Evolutionary conservation across 192 early-diverging fungal genomes (phyloP).

Genomic region (Allomyces macrogynus): DNA sequence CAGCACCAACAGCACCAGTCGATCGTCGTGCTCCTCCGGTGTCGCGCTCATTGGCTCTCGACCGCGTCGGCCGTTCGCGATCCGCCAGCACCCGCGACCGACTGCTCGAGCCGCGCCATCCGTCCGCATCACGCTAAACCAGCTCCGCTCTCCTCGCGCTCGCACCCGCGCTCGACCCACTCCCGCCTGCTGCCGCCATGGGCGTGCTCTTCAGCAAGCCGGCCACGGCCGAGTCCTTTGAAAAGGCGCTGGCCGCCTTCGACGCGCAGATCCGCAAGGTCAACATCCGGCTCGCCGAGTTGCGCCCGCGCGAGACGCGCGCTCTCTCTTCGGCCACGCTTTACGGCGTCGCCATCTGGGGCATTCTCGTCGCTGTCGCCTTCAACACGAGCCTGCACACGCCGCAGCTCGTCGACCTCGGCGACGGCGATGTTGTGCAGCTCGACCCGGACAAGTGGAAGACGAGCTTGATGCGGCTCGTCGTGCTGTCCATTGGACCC

Average conservation of each 20-base stretch:
- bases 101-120: no score
- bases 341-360: constrained; percentile 17
- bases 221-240: constrained; percentile 12
- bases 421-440: constrained; percentile 18
- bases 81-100: no score
- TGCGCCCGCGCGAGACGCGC: constrained; percentile 10
- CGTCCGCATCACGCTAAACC: no score
- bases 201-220: neutral
- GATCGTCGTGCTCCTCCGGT: no score
- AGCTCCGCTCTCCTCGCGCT: no score
- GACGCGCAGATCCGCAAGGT: constrained; percentile 31
- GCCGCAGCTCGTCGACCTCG: constrained; percentile 9
- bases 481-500: neutral
- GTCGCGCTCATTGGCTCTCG: no score
- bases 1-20: no score
- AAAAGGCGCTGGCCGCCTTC: constrained; percentile 32
- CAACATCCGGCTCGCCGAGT: constrained; percentile 14
- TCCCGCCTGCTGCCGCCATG: neutral
- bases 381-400: constrained; percentile 21
- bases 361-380: constrained; percentile 12
- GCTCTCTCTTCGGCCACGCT: constrained; percentile 16
- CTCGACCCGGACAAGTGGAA: constrained; percentile 8
- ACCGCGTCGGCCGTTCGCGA: no score
- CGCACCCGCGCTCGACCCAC: no score
- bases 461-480: neutral